A percentile compares a stretch with the other conserved stretches of the same genome.
These are phyloP conservation scores for Filobasidium floriforme DNA, from an alignment of 768 basidiomycete species.

Conservation along the genomic window DNA sequence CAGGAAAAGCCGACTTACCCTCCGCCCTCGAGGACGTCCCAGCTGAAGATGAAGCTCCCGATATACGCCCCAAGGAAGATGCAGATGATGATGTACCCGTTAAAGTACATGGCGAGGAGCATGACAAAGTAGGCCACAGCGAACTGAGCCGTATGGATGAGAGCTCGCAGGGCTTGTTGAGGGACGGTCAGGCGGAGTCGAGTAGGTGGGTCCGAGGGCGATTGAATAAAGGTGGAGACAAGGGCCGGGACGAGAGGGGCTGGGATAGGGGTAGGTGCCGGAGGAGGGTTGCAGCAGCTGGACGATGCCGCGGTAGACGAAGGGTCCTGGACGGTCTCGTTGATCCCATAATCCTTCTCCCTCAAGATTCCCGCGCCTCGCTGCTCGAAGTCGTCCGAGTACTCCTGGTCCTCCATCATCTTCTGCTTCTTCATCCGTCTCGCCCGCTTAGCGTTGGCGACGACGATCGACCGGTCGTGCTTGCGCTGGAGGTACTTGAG, in stretches of 20 bases:
- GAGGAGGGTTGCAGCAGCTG: slow-evolving; percentile 31
- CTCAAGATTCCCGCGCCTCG: no score
- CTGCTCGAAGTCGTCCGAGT: no score
- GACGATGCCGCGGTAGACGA: not conserved
- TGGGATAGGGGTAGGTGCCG: slow-evolving; percentile 36
- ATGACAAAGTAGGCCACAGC: slow-evolving; percentile 27
- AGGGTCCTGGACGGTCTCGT: slow-evolving; percentile 11
- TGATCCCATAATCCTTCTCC: slow-evolving; percentile 9
- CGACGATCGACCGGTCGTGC: slow-evolving; percentile 38
- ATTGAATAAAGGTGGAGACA: slow-evolving; percentile 23
- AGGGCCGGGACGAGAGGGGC: slow-evolving; percentile 40
- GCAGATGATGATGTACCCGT: slow-evolving; percentile 42
- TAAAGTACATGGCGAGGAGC: slow-evolving; percentile 43
- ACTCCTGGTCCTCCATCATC: no score
- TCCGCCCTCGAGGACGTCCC: slow-evolving; percentile 25
- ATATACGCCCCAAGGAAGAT: slow-evolving; percentile 40
- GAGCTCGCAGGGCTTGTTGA: slow-evolving; percentile 2
- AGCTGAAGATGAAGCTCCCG: slow-evolving; percentile 32
- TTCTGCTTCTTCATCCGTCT: no score
- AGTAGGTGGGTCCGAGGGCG: not conserved
- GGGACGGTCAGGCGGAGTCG: slow-evolving; percentile 8
- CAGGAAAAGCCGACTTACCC: not conserved
- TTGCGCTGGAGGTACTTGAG: slow-evolving; percentile 40
- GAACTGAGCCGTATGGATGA: not conserved
- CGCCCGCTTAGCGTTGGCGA: not conserved